Evolutionary conservation across 345 rosid species (phyloP).

Genomic region (Euclidium syriacum): DNA sequence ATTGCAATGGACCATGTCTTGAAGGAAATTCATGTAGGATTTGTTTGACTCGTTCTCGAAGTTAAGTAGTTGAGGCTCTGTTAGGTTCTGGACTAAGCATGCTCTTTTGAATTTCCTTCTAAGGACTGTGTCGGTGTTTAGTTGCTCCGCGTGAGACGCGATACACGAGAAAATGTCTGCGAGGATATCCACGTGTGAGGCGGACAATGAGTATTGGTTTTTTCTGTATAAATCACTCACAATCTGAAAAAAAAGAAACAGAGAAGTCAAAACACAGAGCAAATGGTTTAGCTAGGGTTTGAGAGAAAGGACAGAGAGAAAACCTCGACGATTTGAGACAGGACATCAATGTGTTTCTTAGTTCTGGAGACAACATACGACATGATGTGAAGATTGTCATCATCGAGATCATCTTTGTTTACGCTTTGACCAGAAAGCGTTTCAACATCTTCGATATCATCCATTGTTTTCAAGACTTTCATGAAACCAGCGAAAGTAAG

Average conservation of each 20-base stretch:
- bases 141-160: conserved; percentile 63
- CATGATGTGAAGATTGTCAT: conserved; percentile 67
- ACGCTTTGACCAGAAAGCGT: conserved; percentile 52
- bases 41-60: conserved; percentile 84
- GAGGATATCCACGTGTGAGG: conserved; percentile 41
- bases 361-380: conserved; percentile 75
- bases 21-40: conserved; percentile 60
- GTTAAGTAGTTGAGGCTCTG: conserved; percentile 74
- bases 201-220: conserved; percentile 44
- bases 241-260: conserved; percentile 46
- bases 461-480: conserved; percentile 73
- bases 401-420: conserved; percentile 52
- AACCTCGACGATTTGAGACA: conserved; percentile 79
- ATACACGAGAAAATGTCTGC: conserved; percentile 54
- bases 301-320: conserved; percentile 7
- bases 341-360: conserved; percentile 74
- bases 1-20: conserved; percentile 39
- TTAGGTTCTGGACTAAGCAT: conserved; percentile 60
- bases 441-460: conserved; percentile 60
- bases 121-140: conserved; percentile 43
- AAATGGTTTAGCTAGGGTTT: not conserved
- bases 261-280: conserved; percentile 6
- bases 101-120: conserved; percentile 69
- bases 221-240: conserved; percentile 50
- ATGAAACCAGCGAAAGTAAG: conserved; percentile 62